A percentile compares a stretch with the other conserved stretches of the same genome.
phyloP scores from a whole-genome alignment of 2,329 filamentous ascomycete species.

The Fusarium secorum region DNA sequence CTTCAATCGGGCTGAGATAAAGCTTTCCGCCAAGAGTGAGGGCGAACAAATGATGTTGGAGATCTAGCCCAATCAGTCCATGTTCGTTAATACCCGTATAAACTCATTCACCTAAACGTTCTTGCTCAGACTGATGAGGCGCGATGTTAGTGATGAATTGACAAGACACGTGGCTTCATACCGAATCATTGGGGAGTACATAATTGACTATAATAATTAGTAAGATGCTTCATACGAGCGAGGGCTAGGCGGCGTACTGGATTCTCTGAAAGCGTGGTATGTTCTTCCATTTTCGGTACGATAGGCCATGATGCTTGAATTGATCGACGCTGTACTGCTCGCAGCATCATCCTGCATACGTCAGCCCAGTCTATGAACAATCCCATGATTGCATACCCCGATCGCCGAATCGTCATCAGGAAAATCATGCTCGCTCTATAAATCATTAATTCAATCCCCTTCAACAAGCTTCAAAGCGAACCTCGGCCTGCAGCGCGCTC shows the following conservation, averaged over 20 bases:
- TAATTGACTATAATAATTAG: conserved; percentile 33
- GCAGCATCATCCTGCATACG: conserved; percentile 35
- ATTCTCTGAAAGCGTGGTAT: conserved; percentile 47
- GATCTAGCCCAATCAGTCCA: conserved; percentile 27
- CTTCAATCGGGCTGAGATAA: conserved; percentile 38
- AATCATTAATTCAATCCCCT: not conserved
- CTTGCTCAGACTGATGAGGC: conserved; percentile 41
- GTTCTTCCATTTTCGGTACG: conserved; percentile 51
- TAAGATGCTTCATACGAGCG: fast-evolving
- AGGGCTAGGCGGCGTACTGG: conserved; percentile 34
- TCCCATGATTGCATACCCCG: conserved; percentile 22
- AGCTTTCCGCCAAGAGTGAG: conserved; percentile 46
- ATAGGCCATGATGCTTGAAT: conserved; percentile 48
- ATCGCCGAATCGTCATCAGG: conserved; percentile 38
- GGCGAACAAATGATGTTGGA: conserved; percentile 49
- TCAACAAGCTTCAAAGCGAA: not conserved
- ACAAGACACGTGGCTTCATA: conserved; percentile 6
- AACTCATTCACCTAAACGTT: conserved; percentile 41
- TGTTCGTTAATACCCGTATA: fast-evolving
- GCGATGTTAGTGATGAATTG: conserved; percentile 9
- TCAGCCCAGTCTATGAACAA: not conserved
- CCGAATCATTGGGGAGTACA: conserved; percentile 44
- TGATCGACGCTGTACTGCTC: conserved; percentile 45
- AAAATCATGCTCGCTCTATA: conserved; percentile 13
- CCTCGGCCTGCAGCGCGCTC: conserved; percentile 26